Conservation (phyloP, 179 eudicot species). For the Sideroxylon spinosum region DNA sequence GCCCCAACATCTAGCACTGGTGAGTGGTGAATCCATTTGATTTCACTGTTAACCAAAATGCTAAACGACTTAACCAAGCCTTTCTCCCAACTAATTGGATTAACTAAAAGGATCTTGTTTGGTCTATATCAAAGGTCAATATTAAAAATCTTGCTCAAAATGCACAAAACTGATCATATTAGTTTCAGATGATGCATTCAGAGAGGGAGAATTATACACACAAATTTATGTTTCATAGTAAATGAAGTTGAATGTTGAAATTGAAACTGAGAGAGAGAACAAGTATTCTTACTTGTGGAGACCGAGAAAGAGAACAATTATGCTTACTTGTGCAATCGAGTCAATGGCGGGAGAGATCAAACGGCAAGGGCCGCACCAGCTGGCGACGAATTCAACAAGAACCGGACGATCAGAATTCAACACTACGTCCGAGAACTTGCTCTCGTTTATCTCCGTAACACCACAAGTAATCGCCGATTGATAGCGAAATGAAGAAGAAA, state of each 20-base stretch:
- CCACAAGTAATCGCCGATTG: conserved; percentile 20
- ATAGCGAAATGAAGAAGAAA: conserved; percentile 12
- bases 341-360: conserved; percentile 47
- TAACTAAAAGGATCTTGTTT: too few species aligned
- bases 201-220: neutral
- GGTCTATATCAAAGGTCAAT: too few species aligned
- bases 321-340: conserved; percentile 34
- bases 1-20: too few species aligned
- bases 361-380: conserved; percentile 64
- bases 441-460: conserved; percentile 39
- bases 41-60: too few species aligned
- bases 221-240: too few species aligned
- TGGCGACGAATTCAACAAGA: conserved; percentile 53
- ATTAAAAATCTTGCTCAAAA: too few species aligned
- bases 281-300: too few species aligned
- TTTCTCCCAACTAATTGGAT: too few species aligned
- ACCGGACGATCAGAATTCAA: conserved; percentile 46
- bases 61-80: too few species aligned
- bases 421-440: conserved; percentile 35
- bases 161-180: too few species aligned
- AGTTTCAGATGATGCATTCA: neutral
- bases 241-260: neutral
- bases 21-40: too few species aligned
- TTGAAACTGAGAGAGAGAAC: neutral
- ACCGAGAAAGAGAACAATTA: neutral